phyloP scores from a whole-genome alignment of 2,329 filamentous ascomycete species.

The Tolypocladium tundrense region DNA sequence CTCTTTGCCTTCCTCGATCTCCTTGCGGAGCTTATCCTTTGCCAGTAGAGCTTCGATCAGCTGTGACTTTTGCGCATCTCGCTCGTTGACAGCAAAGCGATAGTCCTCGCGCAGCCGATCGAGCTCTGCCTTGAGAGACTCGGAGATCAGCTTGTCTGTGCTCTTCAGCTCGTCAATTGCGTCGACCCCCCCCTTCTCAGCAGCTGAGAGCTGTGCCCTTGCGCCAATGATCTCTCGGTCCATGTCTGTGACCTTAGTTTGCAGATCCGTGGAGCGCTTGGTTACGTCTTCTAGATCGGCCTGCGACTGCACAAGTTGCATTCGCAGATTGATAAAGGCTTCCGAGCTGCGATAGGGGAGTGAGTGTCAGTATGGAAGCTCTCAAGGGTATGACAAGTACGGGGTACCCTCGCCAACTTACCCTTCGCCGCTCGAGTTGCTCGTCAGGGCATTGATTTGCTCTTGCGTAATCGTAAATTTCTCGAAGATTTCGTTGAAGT shows the following conservation, averaged over 20 bases:
- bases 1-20: constrained; percentile 36
- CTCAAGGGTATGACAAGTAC: not conserved
- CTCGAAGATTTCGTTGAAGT: constrained; percentile 47
- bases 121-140: constrained; percentile 48
- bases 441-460: constrained; percentile 45
- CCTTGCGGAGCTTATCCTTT: constrained; percentile 49
- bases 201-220: constrained; percentile 42
- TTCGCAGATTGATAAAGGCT: constrained; percentile 41
- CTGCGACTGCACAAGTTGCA: constrained; percentile 31
- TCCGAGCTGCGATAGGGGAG: constrained; percentile 36
- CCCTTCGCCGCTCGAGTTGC: constrained; percentile 42
- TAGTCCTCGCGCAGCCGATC: constrained; percentile 42
- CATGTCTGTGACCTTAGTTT: constrained; percentile 38
- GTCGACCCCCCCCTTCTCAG: constrained; percentile 42
- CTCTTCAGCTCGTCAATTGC: constrained; percentile 49
- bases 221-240: constrained; percentile 44
- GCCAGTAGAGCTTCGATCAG: constrained; percentile 48
- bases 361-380: constrained; percentile 28
- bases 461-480: constrained; percentile 46
- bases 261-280: constrained; percentile 31
- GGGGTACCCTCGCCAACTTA: constrained; percentile 30
- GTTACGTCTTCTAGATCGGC: constrained; percentile 38
- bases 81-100: constrained; percentile 37
- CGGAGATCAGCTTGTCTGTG: constrained; percentile 47
- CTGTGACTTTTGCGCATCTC: constrained; percentile 48